These are phyloP conservation scores for Cornus controversa DNA, from an alignment of 148 eudicot genomes.

Conservation along the genomic window DNA sequence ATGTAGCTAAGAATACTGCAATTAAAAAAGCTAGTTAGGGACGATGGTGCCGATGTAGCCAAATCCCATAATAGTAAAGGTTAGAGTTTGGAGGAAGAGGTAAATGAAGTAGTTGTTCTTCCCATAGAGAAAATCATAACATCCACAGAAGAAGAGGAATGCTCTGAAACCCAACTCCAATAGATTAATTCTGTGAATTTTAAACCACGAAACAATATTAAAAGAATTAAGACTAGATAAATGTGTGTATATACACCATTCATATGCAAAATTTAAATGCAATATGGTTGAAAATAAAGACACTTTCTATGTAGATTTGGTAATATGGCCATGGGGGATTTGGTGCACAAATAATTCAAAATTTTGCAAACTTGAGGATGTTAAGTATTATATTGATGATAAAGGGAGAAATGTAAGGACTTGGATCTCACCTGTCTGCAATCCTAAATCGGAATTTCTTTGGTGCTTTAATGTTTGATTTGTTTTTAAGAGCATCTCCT, in stretches of 20 bases:
- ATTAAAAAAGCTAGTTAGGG: conserved; percentile 39
- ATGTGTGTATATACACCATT: background rate
- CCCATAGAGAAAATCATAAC: conserved; percentile 74
- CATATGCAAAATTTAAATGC: too few relatives aligned
- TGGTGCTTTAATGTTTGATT: conserved; percentile 43
- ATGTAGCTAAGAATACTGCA: too few relatives aligned
- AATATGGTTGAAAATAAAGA: too few relatives aligned
- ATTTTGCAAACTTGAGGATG: too few relatives aligned
- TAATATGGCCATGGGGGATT: background rate
- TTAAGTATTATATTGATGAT: too few relatives aligned
- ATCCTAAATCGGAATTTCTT: conserved; percentile 54
- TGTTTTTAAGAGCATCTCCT: conserved; percentile 79
- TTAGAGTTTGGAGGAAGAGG: conserved; percentile 81
- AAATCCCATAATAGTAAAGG: conserved; percentile 80
- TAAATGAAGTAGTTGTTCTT: conserved; percentile 74
- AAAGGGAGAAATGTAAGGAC: background rate
- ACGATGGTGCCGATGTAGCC: conserved; percentile 93
- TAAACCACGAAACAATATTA: background rate
- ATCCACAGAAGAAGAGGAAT: conserved; percentile 76
- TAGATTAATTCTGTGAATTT: conserved; percentile 54
- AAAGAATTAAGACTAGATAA: background rate
- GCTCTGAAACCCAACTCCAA: conserved; percentile 73
- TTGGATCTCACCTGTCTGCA: conserved; percentile 68
- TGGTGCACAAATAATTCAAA: background rate
- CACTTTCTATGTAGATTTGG: background rate